A percentile compares a stretch with the other conserved stretches of the same genome.
Conservation (phyloP, 2,329 filamentous ascomycete genomes). For the Fusarium domesticum region DNA sequence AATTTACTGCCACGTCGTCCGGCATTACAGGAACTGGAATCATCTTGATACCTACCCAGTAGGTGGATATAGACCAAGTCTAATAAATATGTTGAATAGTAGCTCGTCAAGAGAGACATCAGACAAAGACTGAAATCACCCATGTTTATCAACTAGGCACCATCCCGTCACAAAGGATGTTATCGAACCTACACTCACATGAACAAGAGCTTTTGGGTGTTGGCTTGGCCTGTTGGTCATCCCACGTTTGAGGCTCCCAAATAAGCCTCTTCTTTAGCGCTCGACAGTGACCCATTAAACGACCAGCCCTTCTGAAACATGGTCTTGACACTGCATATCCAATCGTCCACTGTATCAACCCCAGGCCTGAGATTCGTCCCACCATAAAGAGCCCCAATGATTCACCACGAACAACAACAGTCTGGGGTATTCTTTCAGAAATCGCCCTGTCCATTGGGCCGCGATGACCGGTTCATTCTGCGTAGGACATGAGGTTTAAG, state of each 20-base stretch:
- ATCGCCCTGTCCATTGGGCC: slow-evolving; percentile 1
- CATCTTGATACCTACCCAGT: no score
- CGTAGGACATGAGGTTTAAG: slow-evolving; percentile 12
- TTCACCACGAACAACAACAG: neutral
- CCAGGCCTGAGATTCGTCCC: slow-evolving; percentile 21
- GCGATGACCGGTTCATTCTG: slow-evolving; percentile 9
- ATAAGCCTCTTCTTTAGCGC: neutral
- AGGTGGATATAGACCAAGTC: no score
- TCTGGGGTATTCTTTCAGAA: neutral
- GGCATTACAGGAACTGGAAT: no score
- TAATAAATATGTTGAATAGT: no score
- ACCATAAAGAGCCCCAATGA: slow-evolving; percentile 1
- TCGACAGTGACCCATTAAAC: neutral
- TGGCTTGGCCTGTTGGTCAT: no score
- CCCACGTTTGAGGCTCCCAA: neutral
- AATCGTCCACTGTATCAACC: slow-evolving; percentile 24
- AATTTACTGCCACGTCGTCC: no score
- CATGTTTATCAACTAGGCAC: no score
- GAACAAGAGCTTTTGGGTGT: no score
- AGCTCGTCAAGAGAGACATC: no score
- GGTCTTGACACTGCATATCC: slow-evolving; percentile 19
- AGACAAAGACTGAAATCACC: no score
- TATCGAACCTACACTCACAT: no score
- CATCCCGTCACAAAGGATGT: no score
- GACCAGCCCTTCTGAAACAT: slow-evolving; percentile 24